Evolutionary conservation across 2,329 filamentous ascomycete species (phyloP).

Genomic region (Fusarium verrucosum): DNA sequence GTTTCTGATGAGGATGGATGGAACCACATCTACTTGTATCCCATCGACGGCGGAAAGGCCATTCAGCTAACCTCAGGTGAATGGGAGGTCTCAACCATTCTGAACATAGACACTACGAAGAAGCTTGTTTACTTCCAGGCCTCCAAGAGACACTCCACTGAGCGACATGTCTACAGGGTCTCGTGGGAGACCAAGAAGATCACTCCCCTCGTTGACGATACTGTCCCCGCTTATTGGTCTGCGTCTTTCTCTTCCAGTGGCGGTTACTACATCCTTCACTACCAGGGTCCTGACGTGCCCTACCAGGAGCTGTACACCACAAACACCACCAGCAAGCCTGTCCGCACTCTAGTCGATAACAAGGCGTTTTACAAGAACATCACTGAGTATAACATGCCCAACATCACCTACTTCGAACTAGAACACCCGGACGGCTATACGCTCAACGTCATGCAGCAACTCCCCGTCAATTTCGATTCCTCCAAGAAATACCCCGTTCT

Average conservation of each 20-base stretch:
- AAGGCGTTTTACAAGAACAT: slow-evolving; percentile 64
- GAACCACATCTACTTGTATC: slow-evolving; percentile 74
- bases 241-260: slow-evolving; percentile 71
- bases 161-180: slow-evolving; percentile 74
- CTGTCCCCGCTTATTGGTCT: slow-evolving; percentile 65
- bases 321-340: slow-evolving; percentile 60
- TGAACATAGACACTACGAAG: slow-evolving; percentile 66
- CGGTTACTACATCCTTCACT: slow-evolving; percentile 72
- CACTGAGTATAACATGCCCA: slow-evolving; percentile 68
- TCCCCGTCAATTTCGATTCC: slow-evolving; percentile 71
- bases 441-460: slow-evolving; percentile 71
- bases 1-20: slow-evolving; percentile 73
- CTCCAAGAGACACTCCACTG: slow-evolving; percentile 71
- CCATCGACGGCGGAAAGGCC: slow-evolving; percentile 63
- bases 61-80: slow-evolving; percentile 70
- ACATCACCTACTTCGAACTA: slow-evolving; percentile 71
- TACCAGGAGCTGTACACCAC: slow-evolving; percentile 73
- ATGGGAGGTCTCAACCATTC: slow-evolving; percentile 70
- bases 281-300: slow-evolving; percentile 72
- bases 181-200: slow-evolving; percentile 64
- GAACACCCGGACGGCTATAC: slow-evolving; percentile 68
- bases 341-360: slow-evolving; percentile 70
- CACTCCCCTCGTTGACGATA: slow-evolving; percentile 69
- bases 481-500: slow-evolving; percentile 72
- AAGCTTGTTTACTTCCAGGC: slow-evolving; percentile 71